Conservation (phyloP, 2,329 filamentous ascomycete genomes). For the Fusarium piperis region DNA sequence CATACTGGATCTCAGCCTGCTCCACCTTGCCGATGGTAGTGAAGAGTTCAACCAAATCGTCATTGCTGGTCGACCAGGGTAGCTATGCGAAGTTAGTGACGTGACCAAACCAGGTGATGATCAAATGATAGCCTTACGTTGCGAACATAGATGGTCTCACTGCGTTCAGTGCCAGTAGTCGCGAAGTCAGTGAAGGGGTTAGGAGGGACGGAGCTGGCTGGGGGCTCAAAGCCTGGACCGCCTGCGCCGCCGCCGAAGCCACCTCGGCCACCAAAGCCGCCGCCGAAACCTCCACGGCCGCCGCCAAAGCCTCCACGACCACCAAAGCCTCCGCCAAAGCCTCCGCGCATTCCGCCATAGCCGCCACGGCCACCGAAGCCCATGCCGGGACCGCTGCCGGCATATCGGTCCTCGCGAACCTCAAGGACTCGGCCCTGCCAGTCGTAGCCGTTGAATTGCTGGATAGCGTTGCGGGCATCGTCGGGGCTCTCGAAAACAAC, state of each 20-base stretch:
- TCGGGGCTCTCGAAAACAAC: conserved; percentile 96
- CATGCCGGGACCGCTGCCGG: conserved; percentile 66
- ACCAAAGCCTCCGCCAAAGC: conserved; percentile 65
- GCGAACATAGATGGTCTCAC: conserved; percentile 90
- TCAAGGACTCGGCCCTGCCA: conserved; percentile 96
- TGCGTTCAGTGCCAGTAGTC: conserved; percentile 84
- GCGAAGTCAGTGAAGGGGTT: conserved; percentile 96
- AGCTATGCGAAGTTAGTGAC: conserved; percentile 65
- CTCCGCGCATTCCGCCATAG: conserved; percentile 67
- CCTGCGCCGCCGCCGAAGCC: conserved; percentile 58
- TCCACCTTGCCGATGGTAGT: conserved; percentile 98
- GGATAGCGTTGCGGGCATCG: conserved; percentile 94
- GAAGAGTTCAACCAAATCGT: conserved; percentile 95
- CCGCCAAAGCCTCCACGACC: conserved; percentile 63
- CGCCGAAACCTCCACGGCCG: conserved; percentile 53
- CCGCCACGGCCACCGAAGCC: conserved; percentile 68
- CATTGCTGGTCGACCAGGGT: conserved; percentile 98
- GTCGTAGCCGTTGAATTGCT: conserved; percentile 98
- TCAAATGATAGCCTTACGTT: conserved; percentile 73
- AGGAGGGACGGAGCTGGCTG: conserved; percentile 64
- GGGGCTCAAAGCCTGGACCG: conserved; percentile 57
- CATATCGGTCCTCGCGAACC: conserved; percentile 95
- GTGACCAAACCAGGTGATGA: background rate
- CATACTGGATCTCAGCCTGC: conserved; percentile 99
- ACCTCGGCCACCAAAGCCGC: conserved; percentile 55